Evolutionary conservation across 164 flowering plant genomes (phyloP), one percentile per base, ranked within the genome.

Genomic region (Santalum album): DNA sequence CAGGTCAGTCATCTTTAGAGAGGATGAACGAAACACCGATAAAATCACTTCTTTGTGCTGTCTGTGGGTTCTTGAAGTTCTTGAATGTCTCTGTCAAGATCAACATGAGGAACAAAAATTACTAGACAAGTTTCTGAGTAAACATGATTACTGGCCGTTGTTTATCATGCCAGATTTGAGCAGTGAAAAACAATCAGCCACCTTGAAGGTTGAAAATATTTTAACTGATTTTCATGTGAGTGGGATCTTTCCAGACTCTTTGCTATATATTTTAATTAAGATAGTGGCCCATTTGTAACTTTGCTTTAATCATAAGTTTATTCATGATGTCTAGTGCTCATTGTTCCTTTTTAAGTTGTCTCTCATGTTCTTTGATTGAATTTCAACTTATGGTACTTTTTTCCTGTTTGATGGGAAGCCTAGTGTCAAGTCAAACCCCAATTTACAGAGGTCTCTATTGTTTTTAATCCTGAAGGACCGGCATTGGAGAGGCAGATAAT

Each of bases 61-160:
- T 60, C 32, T 58, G 24, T 87, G 90, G 91, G 54, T 75, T 40
- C 63, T 68, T 57, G 81, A 85, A 49, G 75, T 87, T 57, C 69
- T 83, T 50, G 74, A 73, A 29, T 61, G 45, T 59, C 63, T 80
- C 32, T 72, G 79, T 60, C 60, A 22, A 29, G 78, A 76, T 64
- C 68, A 65, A 45, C 12, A 43, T 61, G 81, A 81, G 56, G 87
- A 94, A 68, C 90, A 87, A 62, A 53, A 45, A 45, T 46, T 90
- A 51, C 63, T 90, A 54, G 90, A 85, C 58, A 75, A 75, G 54
- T 71, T 89, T 59, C 69, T 87, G 23, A 61, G 67, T 39, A 68
- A 71, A 55, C 58, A 54, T 47, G 73, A 73, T 24, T 23, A 7
- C 12, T 83, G 95, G 96, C 88, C 95, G 48, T 55, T 62, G 57